phyloP scores from a whole-genome alignment of 2,329 filamentous ascomycete species.

The Atkinsonella hypoxylon region DNA sequence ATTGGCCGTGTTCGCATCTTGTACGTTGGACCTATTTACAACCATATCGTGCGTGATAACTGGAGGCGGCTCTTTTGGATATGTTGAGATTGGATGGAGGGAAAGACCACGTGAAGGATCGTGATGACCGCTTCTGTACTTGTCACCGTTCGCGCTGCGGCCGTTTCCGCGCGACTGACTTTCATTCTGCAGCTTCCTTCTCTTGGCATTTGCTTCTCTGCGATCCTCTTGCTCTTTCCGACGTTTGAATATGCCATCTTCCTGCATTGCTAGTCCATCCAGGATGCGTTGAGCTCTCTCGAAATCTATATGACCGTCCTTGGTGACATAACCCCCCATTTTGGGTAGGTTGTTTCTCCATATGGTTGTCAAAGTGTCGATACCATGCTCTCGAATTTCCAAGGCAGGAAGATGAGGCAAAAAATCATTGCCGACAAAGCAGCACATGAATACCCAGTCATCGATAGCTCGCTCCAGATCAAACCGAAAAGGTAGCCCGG shows the following conservation, averaged over 20 bases:
- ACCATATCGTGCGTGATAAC: constrained; percentile 79
- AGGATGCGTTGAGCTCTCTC: constrained; percentile 79
- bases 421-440: constrained; percentile 98
- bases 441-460: constrained; percentile 99
- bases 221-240: constrained; percentile 79
- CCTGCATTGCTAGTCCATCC: constrained; percentile 77
- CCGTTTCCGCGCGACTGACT: constrained; percentile 15
- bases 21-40: constrained; percentile 55
- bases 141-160: constrained; percentile 3
- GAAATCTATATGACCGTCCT: constrained; percentile 86
- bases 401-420: constrained; percentile 92
- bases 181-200: constrained; percentile 61
- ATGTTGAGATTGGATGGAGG: constrained; percentile 32
- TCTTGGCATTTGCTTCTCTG: constrained; percentile 65
- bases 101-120: constrained; percentile 21
- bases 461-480: constrained; percentile 90
- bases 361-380: constrained; percentile 90
- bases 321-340: constrained; percentile 94
- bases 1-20: constrained; percentile 70
- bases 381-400: constrained; percentile 93
- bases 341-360: constrained; percentile 85
- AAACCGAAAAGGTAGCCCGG: constrained; percentile 74
- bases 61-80: constrained; percentile 39
- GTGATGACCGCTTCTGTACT: constrained; percentile 21
- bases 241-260: constrained; percentile 84